These are phyloP conservation scores for Telopea speciosissima DNA, from an alignment of 177 flowering plant genomes.

Conservation along the genomic window DNA sequence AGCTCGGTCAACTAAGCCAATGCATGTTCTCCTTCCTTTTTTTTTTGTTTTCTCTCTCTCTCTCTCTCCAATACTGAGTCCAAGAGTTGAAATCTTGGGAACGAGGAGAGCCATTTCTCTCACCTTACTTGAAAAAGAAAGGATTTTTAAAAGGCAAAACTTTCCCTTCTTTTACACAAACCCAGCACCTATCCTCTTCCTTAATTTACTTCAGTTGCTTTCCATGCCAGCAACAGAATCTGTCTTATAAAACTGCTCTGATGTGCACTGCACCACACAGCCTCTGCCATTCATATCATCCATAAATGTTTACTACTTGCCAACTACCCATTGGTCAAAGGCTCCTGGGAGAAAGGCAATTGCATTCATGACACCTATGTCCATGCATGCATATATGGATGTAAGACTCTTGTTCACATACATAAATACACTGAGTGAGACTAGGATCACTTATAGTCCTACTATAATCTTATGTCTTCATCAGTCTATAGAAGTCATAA, in stretches of 20 bases:
- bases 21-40: conserved; percentile 3
- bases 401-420: too few relatives aligned
- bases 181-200: neutral
- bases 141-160: too few relatives aligned
- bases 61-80: neutral
- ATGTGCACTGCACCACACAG: too few relatives aligned
- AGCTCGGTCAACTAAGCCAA: conserved; percentile 9
- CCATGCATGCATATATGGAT: neutral
- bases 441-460: neutral
- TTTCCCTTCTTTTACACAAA: neutral
- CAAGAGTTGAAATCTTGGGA: neutral
- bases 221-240: conserved; percentile 6
- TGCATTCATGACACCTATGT: neutral
- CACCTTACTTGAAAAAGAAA: too few relatives aligned
- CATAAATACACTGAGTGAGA: neutral
- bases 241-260: neutral
- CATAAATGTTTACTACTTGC: neutral
- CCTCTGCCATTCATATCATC: neutral
- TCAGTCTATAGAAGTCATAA: too few relatives aligned
- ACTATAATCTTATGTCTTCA: too few relatives aligned
- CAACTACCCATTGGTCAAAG: neutral
- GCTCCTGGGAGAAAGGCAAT: neutral
- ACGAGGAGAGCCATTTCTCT: neutral
- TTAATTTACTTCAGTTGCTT: conserved; percentile 1
- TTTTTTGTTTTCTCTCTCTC: too few relatives aligned